A percentile compares a stretch with the other conserved stretches of the same genome.
Conservation (phyloP, 2,329 filamentous ascomycete genomes). For the Paecilomyces sp. region DNA sequence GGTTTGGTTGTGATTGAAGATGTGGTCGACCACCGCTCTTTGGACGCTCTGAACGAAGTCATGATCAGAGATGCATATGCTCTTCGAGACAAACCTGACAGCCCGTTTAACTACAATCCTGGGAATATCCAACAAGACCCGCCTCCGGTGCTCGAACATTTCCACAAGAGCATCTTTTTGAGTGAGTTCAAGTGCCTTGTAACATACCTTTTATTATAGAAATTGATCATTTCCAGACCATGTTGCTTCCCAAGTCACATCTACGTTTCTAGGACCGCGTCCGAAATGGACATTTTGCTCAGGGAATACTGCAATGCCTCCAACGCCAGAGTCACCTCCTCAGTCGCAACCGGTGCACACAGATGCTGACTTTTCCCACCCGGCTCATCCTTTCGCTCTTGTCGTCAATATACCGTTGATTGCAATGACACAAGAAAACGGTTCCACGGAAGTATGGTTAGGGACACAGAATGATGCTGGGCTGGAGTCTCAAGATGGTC, state of each 20-base stretch:
- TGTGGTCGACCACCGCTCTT: constrained; percentile 42
- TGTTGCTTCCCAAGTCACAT: constrained; percentile 19
- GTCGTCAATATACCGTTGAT: constrained; percentile 49
- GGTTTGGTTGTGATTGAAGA: constrained; percentile 52
- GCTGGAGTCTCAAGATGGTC: constrained; percentile 40
- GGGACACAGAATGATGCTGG: constrained; percentile 39
- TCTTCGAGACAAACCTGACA: constrained; percentile 49
- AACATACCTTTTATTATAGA: background rate
- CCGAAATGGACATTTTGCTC: constrained; percentile 54
- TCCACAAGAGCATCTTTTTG: constrained; percentile 44
- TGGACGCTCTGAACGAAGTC: constrained; percentile 50
- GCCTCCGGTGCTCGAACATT: constrained; percentile 42
- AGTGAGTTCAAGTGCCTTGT: constrained; percentile 30
- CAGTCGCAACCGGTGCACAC: constrained; percentile 48
- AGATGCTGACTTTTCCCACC: constrained; percentile 54
- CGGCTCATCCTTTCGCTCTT: constrained; percentile 46
- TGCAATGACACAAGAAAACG: constrained; percentile 44
- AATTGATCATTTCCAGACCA: background rate
- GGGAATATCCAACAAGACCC: constrained; percentile 54
- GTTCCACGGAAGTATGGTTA: constrained; percentile 53
- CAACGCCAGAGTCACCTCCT: constrained; percentile 26
- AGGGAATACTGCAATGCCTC: constrained; percentile 52
- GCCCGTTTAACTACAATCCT: constrained; percentile 19
- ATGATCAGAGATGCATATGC: constrained; percentile 53
- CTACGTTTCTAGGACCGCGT: constrained; percentile 47